Conservation (phyloP, 2,329 filamentous ascomycete species). For the Sporothrix humicola region DNA sequence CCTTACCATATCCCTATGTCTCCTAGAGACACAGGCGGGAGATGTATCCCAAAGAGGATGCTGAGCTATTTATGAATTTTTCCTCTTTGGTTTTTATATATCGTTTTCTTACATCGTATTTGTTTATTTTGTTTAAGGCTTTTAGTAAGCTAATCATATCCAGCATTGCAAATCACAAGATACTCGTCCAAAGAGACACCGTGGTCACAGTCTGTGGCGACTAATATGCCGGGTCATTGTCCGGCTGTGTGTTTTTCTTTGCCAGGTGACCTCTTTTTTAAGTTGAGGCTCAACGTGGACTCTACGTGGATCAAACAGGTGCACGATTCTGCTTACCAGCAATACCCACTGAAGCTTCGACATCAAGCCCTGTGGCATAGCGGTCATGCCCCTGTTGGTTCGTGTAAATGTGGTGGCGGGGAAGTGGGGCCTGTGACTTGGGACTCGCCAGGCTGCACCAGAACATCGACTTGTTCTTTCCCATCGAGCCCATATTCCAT, state of each 20-base stretch:
- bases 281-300: constrained; percentile 11
- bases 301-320: constrained; percentile 11
- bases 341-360: not conserved
- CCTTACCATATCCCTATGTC: not conserved
- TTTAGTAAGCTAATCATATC: not conserved
- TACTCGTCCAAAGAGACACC: constrained; percentile 1
- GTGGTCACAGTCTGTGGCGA: constrained; percentile 16
- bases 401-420: constrained; percentile 18
- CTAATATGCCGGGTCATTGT: constrained; percentile 1
- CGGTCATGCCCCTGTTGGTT: not conserved
- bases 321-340: not conserved
- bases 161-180: not conserved
- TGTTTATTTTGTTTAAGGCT: not conserved
- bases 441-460: too few species aligned
- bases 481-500: not conserved
- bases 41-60: not conserved
- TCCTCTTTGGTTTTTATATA: constrained; percentile 11
- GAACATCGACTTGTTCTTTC: not conserved
- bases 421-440: constrained; percentile 9
- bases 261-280: constrained; percentile 14
- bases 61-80: not conserved
- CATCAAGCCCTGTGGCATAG: too few species aligned
- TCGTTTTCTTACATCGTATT: not conserved
- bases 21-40: not conserved
- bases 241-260: constrained; percentile 1